Evolutionary conservation across 805 yeast genomes (phyloP).

Genomic region (Tetrapisispora fleetii): DNA sequence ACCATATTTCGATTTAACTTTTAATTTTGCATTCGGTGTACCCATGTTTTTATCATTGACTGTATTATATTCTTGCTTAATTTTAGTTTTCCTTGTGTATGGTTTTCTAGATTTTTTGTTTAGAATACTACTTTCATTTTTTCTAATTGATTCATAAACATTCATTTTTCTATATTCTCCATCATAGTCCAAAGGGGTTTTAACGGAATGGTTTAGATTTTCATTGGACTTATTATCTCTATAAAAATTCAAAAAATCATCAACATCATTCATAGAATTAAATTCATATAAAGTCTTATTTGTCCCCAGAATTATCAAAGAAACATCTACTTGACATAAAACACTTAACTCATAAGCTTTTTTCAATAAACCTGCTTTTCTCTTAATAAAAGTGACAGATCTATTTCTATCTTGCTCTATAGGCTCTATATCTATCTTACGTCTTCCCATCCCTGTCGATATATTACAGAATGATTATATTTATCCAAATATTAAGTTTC

Average conservation of each 20-base stretch:
- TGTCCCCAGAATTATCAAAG: slow-evolving; percentile 78
- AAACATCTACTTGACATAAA: slow-evolving; percentile 84
- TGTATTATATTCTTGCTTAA: not conserved
- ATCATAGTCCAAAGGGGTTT: slow-evolving; percentile 55
- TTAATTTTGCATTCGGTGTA: not conserved
- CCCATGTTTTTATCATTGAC: not conserved
- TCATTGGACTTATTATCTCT: slow-evolving; percentile 16
- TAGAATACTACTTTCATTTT: slow-evolving; percentile 2
- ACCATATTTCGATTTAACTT: not conserved
- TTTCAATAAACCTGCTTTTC: slow-evolving; percentile 89
- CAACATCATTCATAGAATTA: slow-evolving; percentile 52
- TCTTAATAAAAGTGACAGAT: slow-evolving; percentile 67
- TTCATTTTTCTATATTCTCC: slow-evolving; percentile 34
- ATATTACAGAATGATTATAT: not conserved
- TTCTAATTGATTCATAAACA: slow-evolving; percentile 3
- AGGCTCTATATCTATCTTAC: slow-evolving; percentile 90
- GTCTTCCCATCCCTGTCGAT: slow-evolving; percentile 67
- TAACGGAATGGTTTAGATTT: slow-evolving; percentile 6
- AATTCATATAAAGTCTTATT: slow-evolving; percentile 80
- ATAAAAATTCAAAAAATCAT: slow-evolving; percentile 37
- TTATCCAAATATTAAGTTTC: not conserved
- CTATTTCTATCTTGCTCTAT: slow-evolving; percentile 77
- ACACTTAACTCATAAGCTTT: slow-evolving; percentile 57
- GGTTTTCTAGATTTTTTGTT: slow-evolving; percentile 4
- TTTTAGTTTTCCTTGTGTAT: slow-evolving; percentile 1